These are phyloP conservation scores for Hansenula anomala DNA, from an alignment of 1,139 yeast species.

Conservation along the genomic window DNA sequence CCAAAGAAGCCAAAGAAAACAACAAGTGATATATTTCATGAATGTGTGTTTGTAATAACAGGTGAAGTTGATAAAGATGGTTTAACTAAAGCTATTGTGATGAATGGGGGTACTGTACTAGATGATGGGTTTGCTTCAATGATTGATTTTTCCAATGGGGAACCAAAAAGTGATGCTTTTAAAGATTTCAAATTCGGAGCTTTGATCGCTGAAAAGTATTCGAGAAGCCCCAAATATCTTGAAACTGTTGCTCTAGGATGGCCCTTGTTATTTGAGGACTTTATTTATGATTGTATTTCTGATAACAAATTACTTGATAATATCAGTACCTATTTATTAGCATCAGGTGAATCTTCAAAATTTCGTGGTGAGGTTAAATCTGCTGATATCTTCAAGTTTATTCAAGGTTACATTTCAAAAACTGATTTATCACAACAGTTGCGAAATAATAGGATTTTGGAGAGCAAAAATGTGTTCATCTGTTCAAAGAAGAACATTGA, in stretches of 20 bases:
- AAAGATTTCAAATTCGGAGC: conserved; percentile 49
- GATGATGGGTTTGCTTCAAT: conserved; percentile 41
- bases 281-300: conserved; percentile 48
- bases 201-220: conserved; percentile 50
- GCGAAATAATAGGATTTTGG: conserved; percentile 34
- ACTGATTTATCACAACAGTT: conserved; percentile 33
- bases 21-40: conserved; percentile 27
- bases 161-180: conserved; percentile 2
- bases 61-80: conserved; percentile 35
- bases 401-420: conserved; percentile 26
- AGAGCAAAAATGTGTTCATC: conserved; percentile 27
- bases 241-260: conserved; percentile 85
- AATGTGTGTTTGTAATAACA: conserved; percentile 39
- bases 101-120: conserved; percentile 50
- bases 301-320: conserved; percentile 24
- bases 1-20: conserved; percentile 2
- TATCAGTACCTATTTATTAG: conserved; percentile 58
- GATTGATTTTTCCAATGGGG: conserved; percentile 9
- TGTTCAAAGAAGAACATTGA: conserved; percentile 29
- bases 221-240: conserved; percentile 72
- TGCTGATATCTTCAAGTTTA: conserved; percentile 39
- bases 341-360: conserved; percentile 53
- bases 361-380: conserved; percentile 8
- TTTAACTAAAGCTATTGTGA: conserved; percentile 32
- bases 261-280: conserved; percentile 72